A percentile compares a stretch with the other conserved stretches of the same genome.
Evolutionary conservation across 108 stramenopile species (phyloP).

Genomic region (Nitzschia putrida): DNA sequence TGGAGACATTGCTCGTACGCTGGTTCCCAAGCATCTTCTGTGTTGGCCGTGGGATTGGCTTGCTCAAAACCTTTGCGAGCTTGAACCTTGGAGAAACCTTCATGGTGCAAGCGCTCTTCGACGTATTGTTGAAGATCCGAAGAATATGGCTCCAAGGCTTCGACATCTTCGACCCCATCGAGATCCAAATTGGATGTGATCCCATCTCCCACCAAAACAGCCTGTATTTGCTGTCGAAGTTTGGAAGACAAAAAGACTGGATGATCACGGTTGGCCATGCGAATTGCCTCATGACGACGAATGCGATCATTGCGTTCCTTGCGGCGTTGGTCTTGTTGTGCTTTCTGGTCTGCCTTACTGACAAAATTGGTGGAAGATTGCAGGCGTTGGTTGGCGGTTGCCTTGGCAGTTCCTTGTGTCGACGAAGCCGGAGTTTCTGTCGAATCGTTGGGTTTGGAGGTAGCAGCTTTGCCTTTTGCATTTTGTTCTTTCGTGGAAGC

Average conservation of each 20-base stretch:
- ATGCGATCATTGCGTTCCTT: conserved; percentile 54
- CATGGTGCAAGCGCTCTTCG: conserved; percentile 60
- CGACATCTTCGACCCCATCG: conserved; percentile 43
- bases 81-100: conserved; percentile 74
- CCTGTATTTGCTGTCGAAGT: conserved; percentile 68
- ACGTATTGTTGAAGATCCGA: conserved; percentile 60
- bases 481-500: conserved; percentile 8
- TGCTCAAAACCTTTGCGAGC: conserved; percentile 50
- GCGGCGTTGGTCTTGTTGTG: conserved; percentile 42
- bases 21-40: conserved; percentile 55
- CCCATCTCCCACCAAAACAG: conserved; percentile 52
- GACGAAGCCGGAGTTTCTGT: not conserved
- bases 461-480: conserved; percentile 3
- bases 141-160: conserved; percentile 29
- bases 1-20: conserved; percentile 80
- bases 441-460: conserved; percentile 2
- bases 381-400: conserved; percentile 48
- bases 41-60: not conserved
- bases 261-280: conserved; percentile 75
- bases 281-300: conserved; percentile 70
- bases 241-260: conserved; percentile 72
- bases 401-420: conserved; percentile 22
- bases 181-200: conserved; percentile 11
- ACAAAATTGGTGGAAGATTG: conserved; percentile 29
- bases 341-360: conserved; percentile 50